A percentile compares a stretch with the other conserved stretches of the same genome.
phyloP scores from a whole-genome alignment of 2,329 filamentous ascomycete species.

The Onygenales sp. region DNA sequence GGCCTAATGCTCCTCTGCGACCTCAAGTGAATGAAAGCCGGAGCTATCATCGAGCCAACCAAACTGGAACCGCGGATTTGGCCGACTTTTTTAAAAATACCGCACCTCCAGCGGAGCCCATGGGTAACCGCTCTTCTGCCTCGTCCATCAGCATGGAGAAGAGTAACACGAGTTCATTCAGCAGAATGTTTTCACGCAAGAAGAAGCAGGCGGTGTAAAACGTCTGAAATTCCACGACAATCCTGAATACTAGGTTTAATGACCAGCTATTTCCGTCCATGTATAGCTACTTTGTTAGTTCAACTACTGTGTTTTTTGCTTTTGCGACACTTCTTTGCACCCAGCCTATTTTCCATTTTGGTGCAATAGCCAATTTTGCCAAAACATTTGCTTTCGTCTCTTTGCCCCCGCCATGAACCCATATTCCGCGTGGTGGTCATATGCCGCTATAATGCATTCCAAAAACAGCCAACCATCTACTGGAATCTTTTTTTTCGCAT shows the following conservation, averaged over 20 bases:
- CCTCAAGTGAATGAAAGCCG: slow-evolving; percentile 14
- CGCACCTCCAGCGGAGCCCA: slow-evolving; percentile 49
- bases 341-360: background rate
- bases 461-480: too few species aligned
- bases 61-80: slow-evolving; percentile 52
- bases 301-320: background rate
- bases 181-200: slow-evolving; percentile 17
- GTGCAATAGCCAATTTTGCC: background rate
- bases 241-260: background rate
- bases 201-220: slow-evolving; percentile 17
- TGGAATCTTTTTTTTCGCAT: too few species aligned
- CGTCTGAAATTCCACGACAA: background rate
- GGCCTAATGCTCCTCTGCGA: slow-evolving; percentile 13
- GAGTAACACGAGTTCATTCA: slow-evolving; percentile 12
- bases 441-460: too few species aligned
- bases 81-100: slow-evolving; percentile 64
- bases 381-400: too few species aligned
- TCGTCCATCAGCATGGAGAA: slow-evolving; percentile 9
- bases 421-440: too few species aligned
- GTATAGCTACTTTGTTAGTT: slow-evolving; percentile 5
- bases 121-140: slow-evolving; percentile 7
- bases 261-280: background rate
- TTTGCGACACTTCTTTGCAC: background rate
- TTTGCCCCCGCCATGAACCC: too few species aligned
- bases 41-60: slow-evolving; percentile 14